A percentile compares a stretch with the other conserved stretches of the same genome.
Conservation (phyloP, 352 stramenopile genomes). For the Pythium insidiosum region DNA sequence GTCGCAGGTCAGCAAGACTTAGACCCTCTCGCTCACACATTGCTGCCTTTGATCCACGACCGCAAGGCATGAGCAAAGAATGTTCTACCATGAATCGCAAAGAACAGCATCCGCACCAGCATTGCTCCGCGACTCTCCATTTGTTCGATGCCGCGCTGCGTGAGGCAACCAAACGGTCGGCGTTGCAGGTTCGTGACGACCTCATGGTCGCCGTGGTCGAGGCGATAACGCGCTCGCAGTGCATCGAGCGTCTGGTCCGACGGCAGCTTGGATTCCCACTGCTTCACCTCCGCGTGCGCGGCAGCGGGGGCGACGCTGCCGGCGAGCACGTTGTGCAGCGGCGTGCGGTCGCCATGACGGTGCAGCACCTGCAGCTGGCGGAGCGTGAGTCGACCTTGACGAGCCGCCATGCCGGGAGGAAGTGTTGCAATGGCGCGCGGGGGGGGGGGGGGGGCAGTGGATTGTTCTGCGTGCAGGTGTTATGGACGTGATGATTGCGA, state of each 20-base stretch:
- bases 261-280: conserved; percentile 42
- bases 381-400: conserved; percentile 18
- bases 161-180: conserved; percentile 63
- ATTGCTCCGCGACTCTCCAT: conserved; percentile 35
- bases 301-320: conserved; percentile 20
- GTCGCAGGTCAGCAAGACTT: conserved; percentile 21
- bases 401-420: too few species aligned
- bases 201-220: conserved; percentile 13
- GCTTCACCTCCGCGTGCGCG: conserved; percentile 26
- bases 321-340: conserved; percentile 60
- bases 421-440: too few species aligned
- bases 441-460: too few species aligned
- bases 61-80: too few species aligned
- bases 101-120: too few species aligned
- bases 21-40: conserved; percentile 37
- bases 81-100: too few species aligned
- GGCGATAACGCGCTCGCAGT: conserved; percentile 23
- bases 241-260: conserved; percentile 19
- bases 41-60: too few species aligned
- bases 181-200: conserved; percentile 31
- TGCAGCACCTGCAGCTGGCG: conserved; percentile 75
- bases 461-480: too few species aligned
- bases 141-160: conserved; percentile 48
- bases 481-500: too few species aligned
- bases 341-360: conserved; percentile 73